Conservation (phyloP, 805 yeast species). For the Yarrowia osloensis region DNA sequence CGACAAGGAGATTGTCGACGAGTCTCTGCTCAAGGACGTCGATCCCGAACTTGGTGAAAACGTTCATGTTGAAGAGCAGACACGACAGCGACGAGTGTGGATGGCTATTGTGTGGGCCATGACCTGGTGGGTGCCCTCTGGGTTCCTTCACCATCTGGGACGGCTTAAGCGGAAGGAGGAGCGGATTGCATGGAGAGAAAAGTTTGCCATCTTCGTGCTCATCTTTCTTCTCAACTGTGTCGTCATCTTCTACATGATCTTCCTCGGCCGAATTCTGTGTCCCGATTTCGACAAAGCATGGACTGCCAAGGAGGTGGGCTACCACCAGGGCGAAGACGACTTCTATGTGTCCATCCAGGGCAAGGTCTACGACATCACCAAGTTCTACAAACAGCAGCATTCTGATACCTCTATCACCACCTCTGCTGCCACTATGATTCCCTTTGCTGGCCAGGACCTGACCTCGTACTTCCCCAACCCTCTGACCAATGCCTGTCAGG, state of each 20-base stretch:
- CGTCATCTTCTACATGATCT: constrained; percentile 42
- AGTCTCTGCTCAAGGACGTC: constrained; percentile 45
- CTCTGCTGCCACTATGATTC: constrained; percentile 42
- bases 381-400: constrained; percentile 46
- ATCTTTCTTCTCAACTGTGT: constrained; percentile 46
- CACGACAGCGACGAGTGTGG: constrained; percentile 44
- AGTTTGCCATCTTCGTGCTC: constrained; percentile 47
- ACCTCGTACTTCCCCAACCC: constrained; percentile 48
- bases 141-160: constrained; percentile 40
- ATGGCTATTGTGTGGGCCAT: constrained; percentile 44
- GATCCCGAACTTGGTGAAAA: constrained; percentile 63
- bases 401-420: constrained; percentile 45
- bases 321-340: constrained; percentile 38
- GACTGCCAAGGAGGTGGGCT: constrained; percentile 41
- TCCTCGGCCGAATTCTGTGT: constrained; percentile 46
- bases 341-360: constrained; percentile 46
- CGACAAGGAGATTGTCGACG: constrained; percentile 18
- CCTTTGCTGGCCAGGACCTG: constrained; percentile 46
- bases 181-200: constrained; percentile 49
- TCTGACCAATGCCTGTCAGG: constrained; percentile 45
- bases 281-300: constrained; percentile 46
- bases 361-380: constrained; percentile 45
- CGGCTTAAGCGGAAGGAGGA: constrained; percentile 43
- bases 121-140: constrained; percentile 48
- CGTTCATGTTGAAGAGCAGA: constrained; percentile 41